Evolutionary conservation across 1,139 yeast genomes (phyloP).

Genomic region (Suzukiozyma palmioleophila): DNA sequence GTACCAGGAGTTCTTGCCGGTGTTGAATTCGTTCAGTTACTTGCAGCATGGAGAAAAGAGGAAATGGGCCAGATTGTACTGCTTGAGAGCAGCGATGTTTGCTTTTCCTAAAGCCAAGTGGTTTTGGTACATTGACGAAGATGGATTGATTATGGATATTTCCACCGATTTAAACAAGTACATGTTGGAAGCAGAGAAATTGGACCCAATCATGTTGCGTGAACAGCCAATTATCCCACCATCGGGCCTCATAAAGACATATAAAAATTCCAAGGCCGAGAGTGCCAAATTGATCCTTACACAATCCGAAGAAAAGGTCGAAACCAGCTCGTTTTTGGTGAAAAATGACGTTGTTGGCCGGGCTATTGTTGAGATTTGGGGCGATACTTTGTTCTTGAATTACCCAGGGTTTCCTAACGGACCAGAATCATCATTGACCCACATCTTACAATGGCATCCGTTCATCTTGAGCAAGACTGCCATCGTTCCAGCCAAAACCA

Average conservation of each 20-base stretch:
- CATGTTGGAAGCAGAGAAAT: slow-evolving; percentile 50
- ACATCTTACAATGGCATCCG: slow-evolving; percentile 93
- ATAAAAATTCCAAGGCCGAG: slow-evolving; percentile 52
- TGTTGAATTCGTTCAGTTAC: slow-evolving; percentile 39
- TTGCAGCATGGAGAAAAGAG: slow-evolving; percentile 31
- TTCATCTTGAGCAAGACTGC: slow-evolving; percentile 66
- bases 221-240: slow-evolving; percentile 71
- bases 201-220: slow-evolving; percentile 55
- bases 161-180: slow-evolving; percentile 54
- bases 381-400: slow-evolving; percentile 61
- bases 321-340: slow-evolving; percentile 64
- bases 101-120: slow-evolving; percentile 83
- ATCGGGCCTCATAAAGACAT: slow-evolving; percentile 66
- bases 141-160: slow-evolving; percentile 64
- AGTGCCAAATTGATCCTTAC: slow-evolving; percentile 58
- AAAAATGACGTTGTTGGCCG: slow-evolving; percentile 61
- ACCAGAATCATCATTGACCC: slow-evolving; percentile 69
- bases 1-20: slow-evolving; percentile 73
- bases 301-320: slow-evolving; percentile 58
- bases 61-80: slow-evolving; percentile 58
- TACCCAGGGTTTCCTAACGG: slow-evolving; percentile 59
- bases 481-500: slow-evolving; percentile 54
- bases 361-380: slow-evolving; percentile 71
- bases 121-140: slow-evolving; percentile 81
- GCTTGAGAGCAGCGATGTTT: slow-evolving; percentile 76